Evolutionary conservation across 306 rosid species (phyloP).

Genomic region (Erythrophleum fordii): DNA sequence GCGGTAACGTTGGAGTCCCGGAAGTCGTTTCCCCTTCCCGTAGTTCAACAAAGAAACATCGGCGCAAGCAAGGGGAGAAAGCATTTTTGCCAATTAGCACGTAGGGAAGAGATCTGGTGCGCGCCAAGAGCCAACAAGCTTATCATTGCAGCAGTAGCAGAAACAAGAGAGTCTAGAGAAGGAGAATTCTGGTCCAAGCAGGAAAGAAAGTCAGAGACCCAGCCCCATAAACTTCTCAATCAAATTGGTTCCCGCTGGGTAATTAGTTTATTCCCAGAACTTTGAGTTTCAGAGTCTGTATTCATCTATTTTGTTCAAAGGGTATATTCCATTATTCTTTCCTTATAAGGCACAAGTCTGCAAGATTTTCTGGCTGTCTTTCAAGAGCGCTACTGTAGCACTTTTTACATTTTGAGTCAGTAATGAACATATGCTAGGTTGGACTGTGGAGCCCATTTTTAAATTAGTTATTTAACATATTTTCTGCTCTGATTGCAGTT

Average conservation of each 20-base stretch:
- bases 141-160: not conserved
- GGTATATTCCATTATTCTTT: not conserved
- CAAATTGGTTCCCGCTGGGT: conserved; percentile 30
- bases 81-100: not conserved
- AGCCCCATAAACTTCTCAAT: conserved; percentile 5
- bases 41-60: not conserved
- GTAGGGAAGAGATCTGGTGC: not conserved
- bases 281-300: not conserved
- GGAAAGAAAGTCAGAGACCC: not conserved
- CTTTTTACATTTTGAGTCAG: not conserved
- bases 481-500: conserved; percentile 25
- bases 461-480: not conserved
- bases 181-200: not conserved
- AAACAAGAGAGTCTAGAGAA: not conserved
- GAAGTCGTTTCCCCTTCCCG: not conserved
- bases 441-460: not conserved
- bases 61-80: not conserved
- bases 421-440: not conserved
- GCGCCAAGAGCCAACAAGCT: not conserved
- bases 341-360: not conserved
- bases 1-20: not conserved
- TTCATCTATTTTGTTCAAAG: not conserved
- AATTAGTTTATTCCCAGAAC: conserved; percentile 27
- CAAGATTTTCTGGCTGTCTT: not conserved
- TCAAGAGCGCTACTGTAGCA: not conserved